A percentile compares a stretch with the other conserved stretches of the same genome.
Evolutionary conservation across 1,284 basidiomycete genomes (phyloP).

Genomic region (Cutaneotrichosporon arboriforme): DNA sequence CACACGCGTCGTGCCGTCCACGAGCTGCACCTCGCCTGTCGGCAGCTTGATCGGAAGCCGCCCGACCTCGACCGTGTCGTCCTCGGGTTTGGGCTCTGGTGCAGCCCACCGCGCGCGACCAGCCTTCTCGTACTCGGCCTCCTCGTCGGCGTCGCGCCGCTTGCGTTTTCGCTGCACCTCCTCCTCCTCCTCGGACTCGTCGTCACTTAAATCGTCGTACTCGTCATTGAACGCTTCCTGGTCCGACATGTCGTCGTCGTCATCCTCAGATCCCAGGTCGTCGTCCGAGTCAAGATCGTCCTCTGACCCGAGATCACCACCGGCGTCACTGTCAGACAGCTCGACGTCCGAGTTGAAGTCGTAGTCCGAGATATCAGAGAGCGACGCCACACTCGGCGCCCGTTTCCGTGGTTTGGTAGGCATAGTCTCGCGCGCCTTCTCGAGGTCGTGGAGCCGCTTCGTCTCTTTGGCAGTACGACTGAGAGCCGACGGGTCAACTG

Average conservation of each 20-base stretch:
- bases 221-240: constrained; percentile 15
- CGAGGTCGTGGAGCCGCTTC: constrained; percentile 41
- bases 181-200: constrained; percentile 18
- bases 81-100: constrained; percentile 25
- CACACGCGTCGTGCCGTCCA: constrained; percentile 46
- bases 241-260: constrained; percentile 21
- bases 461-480: constrained; percentile 45
- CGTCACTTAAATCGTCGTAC: constrained; percentile 19
- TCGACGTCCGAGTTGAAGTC: constrained; percentile 43
- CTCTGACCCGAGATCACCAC: constrained; percentile 5
- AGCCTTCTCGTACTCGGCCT: constrained; percentile 40
- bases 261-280: constrained; percentile 20
- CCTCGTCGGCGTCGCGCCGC: constrained; percentile 26
- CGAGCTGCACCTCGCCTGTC: constrained; percentile 62
- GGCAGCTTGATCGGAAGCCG: constrained; percentile 79
- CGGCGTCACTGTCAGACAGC: constrained; percentile 31
- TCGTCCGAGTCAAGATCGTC: constrained; percentile 4
- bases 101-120: constrained; percentile 32
- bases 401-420: constrained; percentile 33
- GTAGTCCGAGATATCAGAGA: constrained; percentile 33
- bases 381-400: constrained; percentile 23
- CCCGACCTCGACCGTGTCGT: constrained; percentile 52
- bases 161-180: constrained; percentile 24
- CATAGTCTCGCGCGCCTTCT: constrained; percentile 37
- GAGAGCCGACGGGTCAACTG: constrained; percentile 36